Conservation (phyloP, 495 filamentous ascomycete species). For the Immersiella caudata region DNA sequence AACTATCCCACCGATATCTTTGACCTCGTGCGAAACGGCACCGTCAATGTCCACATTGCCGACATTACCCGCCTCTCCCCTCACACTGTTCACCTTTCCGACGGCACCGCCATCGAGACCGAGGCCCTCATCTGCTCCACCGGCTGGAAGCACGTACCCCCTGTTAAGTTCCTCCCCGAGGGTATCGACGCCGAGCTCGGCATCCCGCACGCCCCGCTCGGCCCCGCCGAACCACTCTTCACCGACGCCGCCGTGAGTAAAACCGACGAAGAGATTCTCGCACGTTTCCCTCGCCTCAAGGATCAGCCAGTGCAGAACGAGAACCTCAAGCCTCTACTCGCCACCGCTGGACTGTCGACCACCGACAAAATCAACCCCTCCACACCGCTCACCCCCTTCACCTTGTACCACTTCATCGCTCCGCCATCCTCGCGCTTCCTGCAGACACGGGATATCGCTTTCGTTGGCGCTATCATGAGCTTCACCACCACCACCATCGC, state of each 20-base stretch:
- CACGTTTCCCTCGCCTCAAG: slow-evolving; percentile 64
- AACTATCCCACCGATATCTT: slow-evolving; percentile 72
- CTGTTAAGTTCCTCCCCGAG: slow-evolving; percentile 65
- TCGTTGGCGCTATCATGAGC: slow-evolving; percentile 65
- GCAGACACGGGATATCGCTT: slow-evolving; percentile 63
- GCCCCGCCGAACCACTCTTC: slow-evolving; percentile 34
- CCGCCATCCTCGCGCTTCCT: slow-evolving; percentile 58
- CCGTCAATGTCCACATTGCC: slow-evolving; percentile 62
- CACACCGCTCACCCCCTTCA: slow-evolving; percentile 44
- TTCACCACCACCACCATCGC: slow-evolving; percentile 65
- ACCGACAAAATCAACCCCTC: slow-evolving; percentile 40
- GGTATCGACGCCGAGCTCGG: slow-evolving; percentile 53
- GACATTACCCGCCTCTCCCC: slow-evolving; percentile 58
- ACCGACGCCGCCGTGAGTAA: slow-evolving; percentile 30
- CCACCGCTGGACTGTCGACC: slow-evolving; percentile 39
- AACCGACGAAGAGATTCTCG: slow-evolving; percentile 70
- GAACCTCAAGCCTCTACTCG: slow-evolving; percentile 47
- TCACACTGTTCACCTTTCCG: slow-evolving; percentile 57
- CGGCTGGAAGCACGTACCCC: slow-evolving; percentile 66
- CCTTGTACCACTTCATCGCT: slow-evolving; percentile 70
- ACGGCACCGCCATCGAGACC: slow-evolving; percentile 56
- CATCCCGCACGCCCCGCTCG: slow-evolving; percentile 40
- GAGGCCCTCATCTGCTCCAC: slow-evolving; percentile 72
- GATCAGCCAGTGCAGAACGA: slow-evolving; percentile 48
- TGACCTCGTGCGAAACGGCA: slow-evolving; percentile 60